Evolutionary conservation across 139 green algal species (phyloP).

Genomic region (Volvox africanus): DNA sequence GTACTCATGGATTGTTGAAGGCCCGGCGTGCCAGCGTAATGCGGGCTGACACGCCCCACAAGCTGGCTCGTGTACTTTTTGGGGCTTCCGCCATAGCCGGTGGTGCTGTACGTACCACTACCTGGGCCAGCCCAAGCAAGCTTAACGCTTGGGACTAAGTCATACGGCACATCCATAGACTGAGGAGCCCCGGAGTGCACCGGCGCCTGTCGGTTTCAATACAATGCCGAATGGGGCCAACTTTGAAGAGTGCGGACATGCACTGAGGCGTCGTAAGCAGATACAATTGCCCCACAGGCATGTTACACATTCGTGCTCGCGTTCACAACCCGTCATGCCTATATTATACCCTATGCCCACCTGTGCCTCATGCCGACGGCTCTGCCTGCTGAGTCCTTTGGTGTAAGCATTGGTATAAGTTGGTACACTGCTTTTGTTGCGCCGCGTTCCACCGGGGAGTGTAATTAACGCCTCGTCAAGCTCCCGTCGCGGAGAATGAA

Average conservation of each 20-base stretch:
- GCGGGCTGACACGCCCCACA: constrained; percentile 12
- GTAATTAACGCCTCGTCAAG: constrained; percentile 8
- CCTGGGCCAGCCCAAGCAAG: constrained; percentile 7
- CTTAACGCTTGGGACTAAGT: constrained; percentile 19
- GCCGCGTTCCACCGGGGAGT: background rate
- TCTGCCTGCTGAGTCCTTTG: constrained; percentile 28
- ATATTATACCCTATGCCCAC: background rate
- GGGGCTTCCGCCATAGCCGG: constrained; percentile 13
- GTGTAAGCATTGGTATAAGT: background rate
- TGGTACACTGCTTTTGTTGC: background rate
- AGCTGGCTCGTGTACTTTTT: constrained; percentile 42
- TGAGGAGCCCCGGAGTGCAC: background rate
- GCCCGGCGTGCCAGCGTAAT: background rate
- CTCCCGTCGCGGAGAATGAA: background rate
- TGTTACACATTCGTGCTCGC: background rate
- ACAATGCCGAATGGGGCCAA: no score
- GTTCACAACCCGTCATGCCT: background rate
- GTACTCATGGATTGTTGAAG: background rate
- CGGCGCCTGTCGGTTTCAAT: background rate
- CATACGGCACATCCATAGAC: constrained; percentile 40
- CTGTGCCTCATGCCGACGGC: constrained; percentile 18
- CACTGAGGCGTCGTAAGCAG: no score
- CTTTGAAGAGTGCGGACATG: no score
- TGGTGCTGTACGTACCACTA: background rate
- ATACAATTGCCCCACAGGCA: background rate